A percentile compares a stretch with the other conserved stretches of the same genome.
These are phyloP conservation scores for Blastobotrys chiropterorum DNA, from an alignment of 805 yeast species.

Conservation along the genomic window DNA sequence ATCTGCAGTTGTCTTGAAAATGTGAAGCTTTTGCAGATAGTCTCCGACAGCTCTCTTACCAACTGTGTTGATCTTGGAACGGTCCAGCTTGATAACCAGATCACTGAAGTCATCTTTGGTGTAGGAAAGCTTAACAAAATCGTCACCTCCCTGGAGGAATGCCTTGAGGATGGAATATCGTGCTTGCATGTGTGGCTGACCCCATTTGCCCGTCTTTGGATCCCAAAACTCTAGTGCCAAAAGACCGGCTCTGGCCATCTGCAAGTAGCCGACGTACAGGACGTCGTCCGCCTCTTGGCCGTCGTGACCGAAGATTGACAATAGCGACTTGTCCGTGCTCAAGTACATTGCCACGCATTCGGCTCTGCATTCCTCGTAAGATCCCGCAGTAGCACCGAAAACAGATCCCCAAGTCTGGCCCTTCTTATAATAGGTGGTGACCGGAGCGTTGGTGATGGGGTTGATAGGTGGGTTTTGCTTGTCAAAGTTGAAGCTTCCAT, in stretches of 20 bases:
- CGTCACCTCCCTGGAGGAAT: slow-evolving; percentile 56
- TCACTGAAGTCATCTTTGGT: slow-evolving; percentile 48
- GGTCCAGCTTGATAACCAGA: slow-evolving; percentile 53
- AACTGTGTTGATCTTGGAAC: slow-evolving; percentile 53
- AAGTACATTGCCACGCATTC: slow-evolving; percentile 83
- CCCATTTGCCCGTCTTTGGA: slow-evolving; percentile 77
- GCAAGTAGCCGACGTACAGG: slow-evolving; percentile 62
- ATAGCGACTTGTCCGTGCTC: slow-evolving; percentile 58
- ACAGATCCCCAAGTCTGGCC: slow-evolving; percentile 90
- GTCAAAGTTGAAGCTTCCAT: slow-evolving; percentile 70
- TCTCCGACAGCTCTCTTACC: slow-evolving; percentile 73
- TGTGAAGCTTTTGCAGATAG: slow-evolving; percentile 64
- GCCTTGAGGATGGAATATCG: slow-evolving; percentile 78
- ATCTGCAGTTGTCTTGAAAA: slow-evolving; percentile 75
- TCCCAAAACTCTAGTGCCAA: slow-evolving; percentile 83
- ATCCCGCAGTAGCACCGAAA: slow-evolving; percentile 76
- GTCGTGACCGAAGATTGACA: slow-evolving; percentile 67
- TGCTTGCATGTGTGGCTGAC: slow-evolving; percentile 94
- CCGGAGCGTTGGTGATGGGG: slow-evolving; percentile 51
- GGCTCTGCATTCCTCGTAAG: slow-evolving; percentile 91
- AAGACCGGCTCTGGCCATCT: slow-evolving; percentile 86
- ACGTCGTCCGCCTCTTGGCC: slow-evolving; percentile 52
- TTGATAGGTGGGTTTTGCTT: slow-evolving; percentile 54
- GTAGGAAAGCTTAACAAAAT: slow-evolving; percentile 50
- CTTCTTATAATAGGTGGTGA: slow-evolving; percentile 61